Percentiles rank a stretch among this genome's conserved stretches.
Evolutionary conservation across 2,329 filamentous ascomycete genomes (phyloP).

Genomic region (Bipolaris victoriae): DNA sequence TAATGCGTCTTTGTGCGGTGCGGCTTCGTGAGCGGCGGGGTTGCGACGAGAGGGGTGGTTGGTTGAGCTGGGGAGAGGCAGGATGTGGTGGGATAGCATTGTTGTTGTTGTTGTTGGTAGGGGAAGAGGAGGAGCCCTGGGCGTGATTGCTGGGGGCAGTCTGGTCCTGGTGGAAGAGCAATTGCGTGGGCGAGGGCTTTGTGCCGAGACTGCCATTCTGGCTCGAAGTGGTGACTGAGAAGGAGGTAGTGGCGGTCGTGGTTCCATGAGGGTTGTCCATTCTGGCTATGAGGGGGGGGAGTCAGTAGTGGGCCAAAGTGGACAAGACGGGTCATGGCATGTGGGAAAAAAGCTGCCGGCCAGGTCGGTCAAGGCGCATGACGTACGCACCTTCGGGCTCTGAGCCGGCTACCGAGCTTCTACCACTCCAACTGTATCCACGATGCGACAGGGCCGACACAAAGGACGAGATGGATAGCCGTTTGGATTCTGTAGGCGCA

Average conservation of each 20-base stretch:
- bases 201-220: constrained; percentile 51
- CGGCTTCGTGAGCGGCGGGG: constrained; percentile 48
- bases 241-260: constrained; percentile 54
- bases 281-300: constrained; percentile 25
- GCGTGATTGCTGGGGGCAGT: constrained; percentile 13
- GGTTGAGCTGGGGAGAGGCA: constrained; percentile 25
- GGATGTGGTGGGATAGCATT: constrained; percentile 16
- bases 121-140: constrained; percentile 14
- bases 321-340: constrained; percentile 4
- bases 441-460: constrained; percentile 63
- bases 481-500: constrained; percentile 59
- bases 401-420: constrained; percentile 54
- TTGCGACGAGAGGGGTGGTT: constrained; percentile 23
- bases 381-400: constrained; percentile 54
- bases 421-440: constrained; percentile 57
- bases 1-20: constrained; percentile 74
- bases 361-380: constrained; percentile 5
- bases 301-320: constrained; percentile 13
- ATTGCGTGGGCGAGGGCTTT: constrained; percentile 48
- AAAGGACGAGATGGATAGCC: constrained; percentile 74
- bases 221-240: constrained; percentile 54
- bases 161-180: constrained; percentile 44
- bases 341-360: constrained; percentile 8
- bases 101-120: not conserved
- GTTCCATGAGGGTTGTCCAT: constrained; percentile 38